These are phyloP conservation scores for Pezicula carpinea DNA, from an alignment of 2,329 filamentous ascomycete species.

Conservation along the genomic window DNA sequence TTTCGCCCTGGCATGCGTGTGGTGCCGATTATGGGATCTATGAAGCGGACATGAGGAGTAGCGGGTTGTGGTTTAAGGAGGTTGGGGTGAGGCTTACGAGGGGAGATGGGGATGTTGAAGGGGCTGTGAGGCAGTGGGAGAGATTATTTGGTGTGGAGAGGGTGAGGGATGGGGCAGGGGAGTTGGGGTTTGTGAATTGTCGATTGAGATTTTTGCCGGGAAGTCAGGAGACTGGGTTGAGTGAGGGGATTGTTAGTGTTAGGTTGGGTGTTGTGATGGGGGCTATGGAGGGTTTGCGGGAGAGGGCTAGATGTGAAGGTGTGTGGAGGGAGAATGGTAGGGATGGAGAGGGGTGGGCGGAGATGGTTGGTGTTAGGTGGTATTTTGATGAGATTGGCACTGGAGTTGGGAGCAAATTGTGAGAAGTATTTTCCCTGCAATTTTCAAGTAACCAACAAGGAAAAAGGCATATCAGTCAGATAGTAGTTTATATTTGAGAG, in stretches of 20 bases:
- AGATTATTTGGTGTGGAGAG: slow-evolving; percentile 30
- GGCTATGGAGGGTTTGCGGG: no score
- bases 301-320: no score
- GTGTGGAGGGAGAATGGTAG: no score
- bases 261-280: no score
- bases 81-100: slow-evolving; percentile 32
- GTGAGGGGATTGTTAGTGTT: slow-evolving; percentile 33
- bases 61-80: slow-evolving; percentile 30
- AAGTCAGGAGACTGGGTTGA: slow-evolving; percentile 22
- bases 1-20: slow-evolving; percentile 41
- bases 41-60: slow-evolving; percentile 31
- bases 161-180: slow-evolving; percentile 6
- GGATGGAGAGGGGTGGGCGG: no score
- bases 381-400: no score
- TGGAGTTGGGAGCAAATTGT: no score
- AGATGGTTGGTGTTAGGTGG: no score
- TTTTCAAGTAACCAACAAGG: no score
- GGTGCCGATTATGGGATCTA: slow-evolving; percentile 32
- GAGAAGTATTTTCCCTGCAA: no score
- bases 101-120: slow-evolving; percentile 31
- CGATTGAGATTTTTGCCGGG: slow-evolving; percentile 31
- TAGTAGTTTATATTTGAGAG: no score
- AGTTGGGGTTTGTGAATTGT: slow-evolving; percentile 29
- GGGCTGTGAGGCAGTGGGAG: slow-evolving; percentile 35
- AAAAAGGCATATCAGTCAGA: no score